Evolutionary conservation across 345 rosid species (phyloP).

Genomic region (Mercurialis annua): DNA sequence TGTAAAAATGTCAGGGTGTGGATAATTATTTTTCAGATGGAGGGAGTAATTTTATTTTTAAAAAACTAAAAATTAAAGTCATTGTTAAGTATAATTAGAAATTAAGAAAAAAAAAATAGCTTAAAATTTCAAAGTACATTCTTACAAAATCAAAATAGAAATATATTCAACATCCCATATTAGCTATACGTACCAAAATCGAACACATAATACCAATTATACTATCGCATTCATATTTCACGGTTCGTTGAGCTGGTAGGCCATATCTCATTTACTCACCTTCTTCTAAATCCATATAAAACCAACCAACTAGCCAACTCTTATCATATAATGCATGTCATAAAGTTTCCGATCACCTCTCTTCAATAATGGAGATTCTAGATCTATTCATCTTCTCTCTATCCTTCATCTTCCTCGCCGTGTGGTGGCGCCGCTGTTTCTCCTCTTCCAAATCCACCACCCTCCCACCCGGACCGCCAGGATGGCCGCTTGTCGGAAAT

Average conservation of each 20-base stretch:
- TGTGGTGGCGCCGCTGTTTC: constrained; percentile 57
- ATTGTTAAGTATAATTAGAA: too few relatives aligned
- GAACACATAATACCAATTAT: too few relatives aligned
- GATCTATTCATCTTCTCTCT: constrained; percentile 8
- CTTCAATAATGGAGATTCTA: constrained; percentile 12
- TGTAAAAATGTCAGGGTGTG: too few relatives aligned
- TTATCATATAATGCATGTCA: background rate
- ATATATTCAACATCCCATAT: too few relatives aligned
- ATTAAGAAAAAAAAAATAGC: too few relatives aligned
- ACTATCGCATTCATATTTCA: background rate
- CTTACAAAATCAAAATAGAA: too few relatives aligned
- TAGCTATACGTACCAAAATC: too few relatives aligned
- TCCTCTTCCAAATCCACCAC: constrained; percentile 20
- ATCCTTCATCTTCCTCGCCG: constrained; percentile 23
- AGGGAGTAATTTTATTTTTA: too few relatives aligned
- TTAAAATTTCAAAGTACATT: too few relatives aligned
- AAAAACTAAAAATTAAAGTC: too few relatives aligned
- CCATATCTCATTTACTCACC: background rate
- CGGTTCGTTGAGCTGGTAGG: background rate
- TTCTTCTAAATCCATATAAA: background rate
- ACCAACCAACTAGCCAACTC: background rate
- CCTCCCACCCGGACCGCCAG: constrained; percentile 82
- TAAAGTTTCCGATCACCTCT: background rate
- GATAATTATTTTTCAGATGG: too few relatives aligned
- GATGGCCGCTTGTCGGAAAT: constrained; percentile 91